A percentile compares a stretch with the other conserved stretches of the same genome.
These are phyloP conservation scores for Conringia planisiliqua DNA, from an alignment of 345 rosid genomes.

Conservation along the genomic window DNA sequence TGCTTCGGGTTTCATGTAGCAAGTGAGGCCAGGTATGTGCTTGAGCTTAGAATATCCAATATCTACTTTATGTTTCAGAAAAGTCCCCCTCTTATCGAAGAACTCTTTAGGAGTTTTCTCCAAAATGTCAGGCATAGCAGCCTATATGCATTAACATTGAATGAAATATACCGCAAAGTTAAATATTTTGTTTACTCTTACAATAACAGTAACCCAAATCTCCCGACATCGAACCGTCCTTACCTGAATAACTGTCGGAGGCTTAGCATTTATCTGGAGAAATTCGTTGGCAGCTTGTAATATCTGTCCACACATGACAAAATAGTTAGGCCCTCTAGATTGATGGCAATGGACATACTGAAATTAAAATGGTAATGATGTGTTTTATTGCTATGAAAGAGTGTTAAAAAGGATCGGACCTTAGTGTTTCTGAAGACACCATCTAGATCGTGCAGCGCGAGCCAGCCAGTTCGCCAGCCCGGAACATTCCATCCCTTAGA, in stretches of 20 bases:
- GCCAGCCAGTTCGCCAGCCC: conserved; percentile 64
- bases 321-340: neutral
- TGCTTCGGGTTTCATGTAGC: conserved; percentile 54
- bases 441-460: conserved; percentile 38
- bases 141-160: conserved; percentile 36
- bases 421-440: conserved; percentile 36
- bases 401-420: conserved; percentile 24
- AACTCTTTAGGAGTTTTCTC: conserved; percentile 56
- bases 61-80: conserved; percentile 44
- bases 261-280: conserved; percentile 35
- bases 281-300: conserved; percentile 33
- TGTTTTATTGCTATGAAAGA: neutral
- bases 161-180: neutral
- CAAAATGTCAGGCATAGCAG: conserved; percentile 58
- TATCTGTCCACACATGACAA: conserved; percentile 33
- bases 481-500: conserved; percentile 62
- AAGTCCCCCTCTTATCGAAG: conserved; percentile 34
- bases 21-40: conserved; percentile 55
- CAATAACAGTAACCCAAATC: neutral
- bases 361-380: neutral
- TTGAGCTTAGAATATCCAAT: conserved; percentile 37
- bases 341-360: neutral
- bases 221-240: neutral
- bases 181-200: neutral
- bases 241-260: conserved; percentile 55